Base-by-base conservation (phyloP, 2,329 filamentous ascomycete genomes). In the Hysterium pulicare region DNA sequence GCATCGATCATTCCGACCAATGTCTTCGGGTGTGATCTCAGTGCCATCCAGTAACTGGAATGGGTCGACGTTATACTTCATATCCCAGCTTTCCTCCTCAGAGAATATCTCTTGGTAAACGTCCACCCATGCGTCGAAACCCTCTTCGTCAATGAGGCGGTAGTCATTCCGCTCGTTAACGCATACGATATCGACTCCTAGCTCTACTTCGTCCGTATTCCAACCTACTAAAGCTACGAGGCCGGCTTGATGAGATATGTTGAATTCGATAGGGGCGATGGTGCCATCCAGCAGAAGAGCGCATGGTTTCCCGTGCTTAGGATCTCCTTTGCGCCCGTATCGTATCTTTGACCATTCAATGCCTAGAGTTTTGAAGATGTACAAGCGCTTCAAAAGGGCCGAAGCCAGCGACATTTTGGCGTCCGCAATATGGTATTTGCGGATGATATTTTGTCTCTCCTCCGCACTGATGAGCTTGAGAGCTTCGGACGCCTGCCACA, bases 131-230 rank as follows among this genome's bases (percentile, higher is more conserved):
- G 67, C 69, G 10, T 75, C 64, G 72, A 87, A 87, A 8, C 85
- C 84, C 8, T 80, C 74, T 19, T 67, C 61, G 39, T 89, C 73
- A 36, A 79, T 73, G n/a, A 69, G 60, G 28, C 75, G 73, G 64
- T 87, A 77, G n/a, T 70, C 71, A 40, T 81, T 75, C 21, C 87
- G 76, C 71, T 91, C 87, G 42, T 77, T 75, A 2, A 84, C 81
- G 61, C 84, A 87, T 3, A 90, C 86, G n/a, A 91, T 73, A 62
- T 91, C 87, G 2, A 86, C 78, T 34, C 87, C 87, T 0, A 89
- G 74, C 34, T 84, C 70, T 3, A 70, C 63, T 17, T 67, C 64
- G 1, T 19, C 15, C 47, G 38, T 9, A 48, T 67, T 53, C 62
- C 67, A 55, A 51, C 83, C 83, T 10, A 85, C 74, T 22, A 90